These are phyloP conservation scores for Ramalina intermedia DNA, from an alignment of 495 filamentous ascomycete genomes.

Conservation along the genomic window DNA sequence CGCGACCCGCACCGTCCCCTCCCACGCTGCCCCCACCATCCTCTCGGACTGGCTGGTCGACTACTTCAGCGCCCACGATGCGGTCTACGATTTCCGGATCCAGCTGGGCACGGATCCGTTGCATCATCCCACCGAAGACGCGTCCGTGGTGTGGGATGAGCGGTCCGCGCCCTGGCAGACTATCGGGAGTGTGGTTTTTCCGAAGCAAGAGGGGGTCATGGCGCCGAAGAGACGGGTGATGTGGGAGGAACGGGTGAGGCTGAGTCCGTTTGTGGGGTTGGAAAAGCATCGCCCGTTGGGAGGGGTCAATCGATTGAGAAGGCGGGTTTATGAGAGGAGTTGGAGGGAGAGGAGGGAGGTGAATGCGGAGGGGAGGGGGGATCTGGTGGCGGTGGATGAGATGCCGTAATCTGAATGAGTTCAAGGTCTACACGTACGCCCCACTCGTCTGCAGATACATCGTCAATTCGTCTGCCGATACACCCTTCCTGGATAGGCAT, in stretches of 20 bases:
- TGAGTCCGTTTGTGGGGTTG: slow-evolving; percentile 5
- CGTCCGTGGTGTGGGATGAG: slow-evolving; percentile 10
- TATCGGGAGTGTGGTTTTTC: slow-evolving; percentile 6
- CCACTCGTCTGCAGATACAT: too few species aligned
- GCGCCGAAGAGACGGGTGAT: not conserved
- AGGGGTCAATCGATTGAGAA: slow-evolving; percentile 6
- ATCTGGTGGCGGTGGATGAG: not conserved
- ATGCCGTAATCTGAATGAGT: not conserved
- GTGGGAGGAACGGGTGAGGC: slow-evolving; percentile 10
- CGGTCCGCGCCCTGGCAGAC: slow-evolving; percentile 7
- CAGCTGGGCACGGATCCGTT: slow-evolving; percentile 7
- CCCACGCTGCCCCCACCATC: not conserved
- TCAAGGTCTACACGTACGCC: too few species aligned
- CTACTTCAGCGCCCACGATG: not conserved
- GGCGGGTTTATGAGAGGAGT: slow-evolving; percentile 6
- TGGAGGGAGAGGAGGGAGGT: not conserved
- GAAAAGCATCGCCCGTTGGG: slow-evolving; percentile 7
- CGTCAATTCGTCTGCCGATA: too few species aligned
- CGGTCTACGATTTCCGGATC: slow-evolving; percentile 2
- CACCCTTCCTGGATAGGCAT: too few species aligned
- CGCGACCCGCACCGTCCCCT: not conserved
- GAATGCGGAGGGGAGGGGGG: not conserved
- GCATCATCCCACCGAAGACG: slow-evolving; percentile 11
- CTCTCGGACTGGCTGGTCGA: slow-evolving; percentile 5
- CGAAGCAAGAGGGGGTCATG: not conserved